These are phyloP conservation scores for Salix koriyanagi DNA, from an alignment of 345 rosid species.

Conservation along the genomic window DNA sequence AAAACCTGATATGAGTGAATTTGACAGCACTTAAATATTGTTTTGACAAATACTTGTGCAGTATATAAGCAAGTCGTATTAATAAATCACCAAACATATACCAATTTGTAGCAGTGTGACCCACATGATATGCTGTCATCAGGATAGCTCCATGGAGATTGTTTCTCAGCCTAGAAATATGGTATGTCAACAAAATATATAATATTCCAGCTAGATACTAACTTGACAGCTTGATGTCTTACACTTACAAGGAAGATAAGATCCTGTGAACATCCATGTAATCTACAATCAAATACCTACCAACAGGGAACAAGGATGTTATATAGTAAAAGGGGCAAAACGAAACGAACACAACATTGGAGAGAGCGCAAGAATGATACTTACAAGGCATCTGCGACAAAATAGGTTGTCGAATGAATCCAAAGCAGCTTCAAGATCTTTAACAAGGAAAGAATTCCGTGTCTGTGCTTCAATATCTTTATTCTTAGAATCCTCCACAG, in stretches of 20 bases:
- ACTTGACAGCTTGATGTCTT: slow-evolving; percentile 17
- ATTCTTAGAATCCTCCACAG: slow-evolving; percentile 36
- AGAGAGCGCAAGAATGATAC: slow-evolving; percentile 19
- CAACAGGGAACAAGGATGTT: slow-evolving; percentile 15
- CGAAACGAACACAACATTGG: slow-evolving; percentile 5
- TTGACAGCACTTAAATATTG: slow-evolving; percentile 11
- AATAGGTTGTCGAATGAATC: slow-evolving; percentile 98
- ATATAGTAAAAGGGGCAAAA: not conserved
- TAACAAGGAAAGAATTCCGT: slow-evolving; percentile 58
- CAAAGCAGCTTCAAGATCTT: slow-evolving; percentile 95
- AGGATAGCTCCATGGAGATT: slow-evolving; percentile 56
- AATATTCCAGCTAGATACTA: slow-evolving; percentile 17
- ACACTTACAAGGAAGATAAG: slow-evolving; percentile 88
- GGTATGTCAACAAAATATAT: slow-evolving; percentile 19
- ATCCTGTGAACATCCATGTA: slow-evolving; percentile 99
- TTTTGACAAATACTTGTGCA: slow-evolving; percentile 7
- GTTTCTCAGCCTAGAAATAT: slow-evolving; percentile 74
- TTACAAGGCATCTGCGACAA: slow-evolving; percentile 96
- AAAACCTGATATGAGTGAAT: slow-evolving; percentile 44
- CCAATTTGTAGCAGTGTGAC: slow-evolving; percentile 67
- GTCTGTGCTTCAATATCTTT: slow-evolving; percentile 48
- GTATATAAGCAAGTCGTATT: slow-evolving; percentile 1
- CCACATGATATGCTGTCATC: slow-evolving; percentile 73
- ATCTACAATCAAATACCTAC: slow-evolving; percentile 98
- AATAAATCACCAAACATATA: slow-evolving; percentile 25